phyloP scores from a whole-genome alignment of 257 asterid species.

The Salvia splendens region DNA sequence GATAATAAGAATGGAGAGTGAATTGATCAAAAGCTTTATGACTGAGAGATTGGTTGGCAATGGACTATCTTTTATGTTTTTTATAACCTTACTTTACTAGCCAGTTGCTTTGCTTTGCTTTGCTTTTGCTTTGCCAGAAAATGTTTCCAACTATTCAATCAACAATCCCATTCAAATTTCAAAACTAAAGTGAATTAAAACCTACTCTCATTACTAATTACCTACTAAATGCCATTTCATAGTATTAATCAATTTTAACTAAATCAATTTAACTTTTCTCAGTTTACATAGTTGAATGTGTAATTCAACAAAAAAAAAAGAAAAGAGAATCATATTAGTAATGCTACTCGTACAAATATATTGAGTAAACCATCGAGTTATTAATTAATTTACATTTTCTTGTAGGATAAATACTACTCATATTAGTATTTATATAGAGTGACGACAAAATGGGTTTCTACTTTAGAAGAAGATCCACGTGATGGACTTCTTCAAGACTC shows the following conservation, averaged over 20 bases:
- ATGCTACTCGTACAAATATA: too few species aligned
- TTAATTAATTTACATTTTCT: too few species aligned
- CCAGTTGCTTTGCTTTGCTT: constrained; percentile 32
- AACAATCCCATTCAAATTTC: constrained; percentile 32
- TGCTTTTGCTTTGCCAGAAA: constrained; percentile 47
- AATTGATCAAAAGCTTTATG: constrained; percentile 38
- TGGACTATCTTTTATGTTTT: constrained; percentile 37
- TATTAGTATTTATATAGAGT: not conserved
- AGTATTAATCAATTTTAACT: not conserved
- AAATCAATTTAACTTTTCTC: too few species aligned
- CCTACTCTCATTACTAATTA: constrained; percentile 15
- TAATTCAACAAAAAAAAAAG: too few species aligned
- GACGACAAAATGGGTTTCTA: not conserved
- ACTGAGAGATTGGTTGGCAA: constrained; percentile 46
- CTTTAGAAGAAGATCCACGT: constrained; percentile 29
- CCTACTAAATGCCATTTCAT: not conserved
- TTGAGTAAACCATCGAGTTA: not conserved
- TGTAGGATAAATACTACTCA: not conserved
- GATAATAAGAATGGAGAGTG: constrained; percentile 2
- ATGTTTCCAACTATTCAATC: constrained; percentile 42
- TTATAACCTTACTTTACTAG: constrained; percentile 34
- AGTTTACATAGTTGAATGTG: too few species aligned
- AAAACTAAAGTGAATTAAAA: constrained; percentile 23
- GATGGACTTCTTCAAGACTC: constrained; percentile 6
- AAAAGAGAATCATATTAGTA: too few species aligned